Conservation (phyloP, 2,329 filamentous ascomycete genomes). For the Talaromyces sp. region DNA sequence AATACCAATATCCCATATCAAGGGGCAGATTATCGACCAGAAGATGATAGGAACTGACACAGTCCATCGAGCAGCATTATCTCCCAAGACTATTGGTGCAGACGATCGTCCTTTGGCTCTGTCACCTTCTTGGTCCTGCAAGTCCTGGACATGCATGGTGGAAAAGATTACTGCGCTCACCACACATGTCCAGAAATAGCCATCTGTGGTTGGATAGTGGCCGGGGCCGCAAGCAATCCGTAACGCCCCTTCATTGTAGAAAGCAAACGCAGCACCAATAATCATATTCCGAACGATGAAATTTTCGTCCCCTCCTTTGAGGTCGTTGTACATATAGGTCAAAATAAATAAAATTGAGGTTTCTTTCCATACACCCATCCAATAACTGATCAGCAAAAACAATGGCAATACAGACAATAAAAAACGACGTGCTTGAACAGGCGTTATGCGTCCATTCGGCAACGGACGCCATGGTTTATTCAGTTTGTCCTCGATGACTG, state of each 20-base stretch:
- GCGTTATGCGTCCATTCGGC: conserved; percentile 27
- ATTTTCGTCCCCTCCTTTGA: conserved; percentile 27
- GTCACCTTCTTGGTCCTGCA: conserved; percentile 38
- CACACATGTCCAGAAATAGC: conserved; percentile 29
- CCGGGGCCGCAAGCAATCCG: background rate
- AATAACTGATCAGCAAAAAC: conserved; percentile 19
- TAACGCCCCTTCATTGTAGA: conserved; percentile 2
- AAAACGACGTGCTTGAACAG: conserved; percentile 21
- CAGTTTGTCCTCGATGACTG: conserved; percentile 37
- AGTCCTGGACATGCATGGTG: conserved; percentile 41
- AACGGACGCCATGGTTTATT: conserved; percentile 44
- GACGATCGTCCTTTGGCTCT: conserved; percentile 25
- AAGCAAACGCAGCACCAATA: background rate
- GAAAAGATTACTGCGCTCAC: conserved; percentile 32
- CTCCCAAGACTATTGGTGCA: conserved; percentile 29
- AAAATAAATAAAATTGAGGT: conserved; percentile 30
- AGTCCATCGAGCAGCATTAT: conserved; percentile 23
- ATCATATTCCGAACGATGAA: conserved; percentile 4
- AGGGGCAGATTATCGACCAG: conserved; percentile 21
- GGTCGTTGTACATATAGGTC: conserved; percentile 45
- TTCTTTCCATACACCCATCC: conserved; percentile 27
- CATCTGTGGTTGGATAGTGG: background rate
- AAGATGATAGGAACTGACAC: conserved; percentile 24
- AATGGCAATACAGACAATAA: conserved; percentile 27
- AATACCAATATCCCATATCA: background rate